phyloP scores from a whole-genome alignment of 345 rosid species.

The Euphorbia peplus region DNA sequence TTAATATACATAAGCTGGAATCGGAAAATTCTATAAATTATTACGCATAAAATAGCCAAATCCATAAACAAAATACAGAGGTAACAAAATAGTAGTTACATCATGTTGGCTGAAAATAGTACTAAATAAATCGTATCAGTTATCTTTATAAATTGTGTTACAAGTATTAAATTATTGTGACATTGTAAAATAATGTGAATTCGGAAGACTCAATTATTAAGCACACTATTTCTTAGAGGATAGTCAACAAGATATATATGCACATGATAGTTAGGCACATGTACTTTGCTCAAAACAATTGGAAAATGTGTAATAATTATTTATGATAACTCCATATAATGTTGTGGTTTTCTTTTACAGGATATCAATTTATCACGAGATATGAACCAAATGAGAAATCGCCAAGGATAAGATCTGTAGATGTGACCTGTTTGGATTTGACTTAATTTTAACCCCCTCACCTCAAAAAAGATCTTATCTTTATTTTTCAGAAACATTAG shows the following conservation, averaged over 20 bases:
- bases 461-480: not conserved
- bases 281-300: not conserved
- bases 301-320: not conserved
- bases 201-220: not conserved
- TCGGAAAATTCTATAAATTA: too few relatives aligned
- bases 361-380: slow-evolving; percentile 45
- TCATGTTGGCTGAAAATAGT: too few relatives aligned
- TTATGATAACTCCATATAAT: not conserved
- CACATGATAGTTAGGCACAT: slow-evolving; percentile 28
- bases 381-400: slow-evolving; percentile 54
- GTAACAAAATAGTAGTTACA: too few relatives aligned
- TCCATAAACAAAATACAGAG: too few relatives aligned
- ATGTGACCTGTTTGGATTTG: slow-evolving; percentile 47
- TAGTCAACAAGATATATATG: slow-evolving; percentile 16
- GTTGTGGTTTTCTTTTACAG: slow-evolving; percentile 38
- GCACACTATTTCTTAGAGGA: slow-evolving; percentile 2
- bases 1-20: too few relatives aligned
- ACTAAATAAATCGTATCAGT: too few relatives aligned
- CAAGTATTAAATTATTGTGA: not conserved
- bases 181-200: slow-evolving; percentile 3
- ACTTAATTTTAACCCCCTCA: slow-evolving; percentile 11
- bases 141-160: too few relatives aligned
- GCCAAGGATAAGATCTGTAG: slow-evolving; percentile 52
- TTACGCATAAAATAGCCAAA: too few relatives aligned
- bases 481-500: too few relatives aligned